Evolutionary conservation across 768 basidiomycete genomes (phyloP).

Genomic region (Amanita inopinata): DNA sequence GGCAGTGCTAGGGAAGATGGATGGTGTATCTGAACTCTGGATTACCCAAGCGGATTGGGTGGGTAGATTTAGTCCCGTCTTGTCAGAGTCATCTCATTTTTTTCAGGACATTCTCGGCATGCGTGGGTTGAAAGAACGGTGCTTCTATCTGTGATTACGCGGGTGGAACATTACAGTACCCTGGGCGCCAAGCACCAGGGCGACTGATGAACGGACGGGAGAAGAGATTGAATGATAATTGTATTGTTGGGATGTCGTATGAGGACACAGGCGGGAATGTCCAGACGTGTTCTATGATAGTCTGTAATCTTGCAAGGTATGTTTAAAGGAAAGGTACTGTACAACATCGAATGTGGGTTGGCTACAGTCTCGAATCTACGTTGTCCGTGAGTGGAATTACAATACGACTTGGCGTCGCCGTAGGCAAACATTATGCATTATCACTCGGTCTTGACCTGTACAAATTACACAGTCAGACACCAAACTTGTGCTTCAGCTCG

Average conservation of each 20-base stretch:
- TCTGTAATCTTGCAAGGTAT: slow-evolving; percentile 1
- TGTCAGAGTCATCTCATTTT: slow-evolving; percentile 4
- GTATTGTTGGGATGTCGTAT: slow-evolving; percentile 3
- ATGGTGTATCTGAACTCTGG: slow-evolving; percentile 85
- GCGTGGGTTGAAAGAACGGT: slow-evolving; percentile 73
- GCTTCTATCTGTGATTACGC: slow-evolving; percentile 57
- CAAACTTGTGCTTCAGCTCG: slow-evolving; percentile 41
- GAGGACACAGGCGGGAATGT: slow-evolving; percentile 4
- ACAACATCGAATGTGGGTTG: neutral
- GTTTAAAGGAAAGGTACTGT: slow-evolving; percentile 7
- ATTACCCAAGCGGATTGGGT: slow-evolving; percentile 84
- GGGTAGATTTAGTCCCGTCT: slow-evolving; percentile 15
- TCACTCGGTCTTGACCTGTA: neutral
- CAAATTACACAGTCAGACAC: slow-evolving; percentile 28
- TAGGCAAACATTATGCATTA: no score
- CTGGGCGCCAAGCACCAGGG: no score
- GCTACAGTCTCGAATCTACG: no score
- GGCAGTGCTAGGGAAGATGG: slow-evolving; percentile 85
- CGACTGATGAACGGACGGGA: no score
- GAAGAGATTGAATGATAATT: neutral
- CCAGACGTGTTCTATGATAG: no score
- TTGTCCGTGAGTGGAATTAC: no score
- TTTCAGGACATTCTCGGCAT: slow-evolving; percentile 66
- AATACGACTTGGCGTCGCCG: no score
- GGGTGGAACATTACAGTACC: no score